Conservation (phyloP, 805 yeast species). For the Zygosaccharomyces siamensis region DNA sequence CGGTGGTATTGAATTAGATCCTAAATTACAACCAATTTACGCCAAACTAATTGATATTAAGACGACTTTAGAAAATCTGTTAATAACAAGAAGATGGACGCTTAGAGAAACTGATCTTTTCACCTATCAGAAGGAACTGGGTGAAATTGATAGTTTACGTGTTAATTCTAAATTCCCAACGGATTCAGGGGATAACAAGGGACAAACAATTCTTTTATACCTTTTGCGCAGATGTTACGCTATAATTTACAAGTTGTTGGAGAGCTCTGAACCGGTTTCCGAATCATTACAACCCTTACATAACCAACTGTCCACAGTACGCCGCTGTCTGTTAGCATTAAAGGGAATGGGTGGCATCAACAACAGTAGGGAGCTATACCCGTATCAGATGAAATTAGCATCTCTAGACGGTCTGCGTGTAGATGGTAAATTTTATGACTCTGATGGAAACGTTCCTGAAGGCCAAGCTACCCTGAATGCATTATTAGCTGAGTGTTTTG, state of each 20-base stretch:
- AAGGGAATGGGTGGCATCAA: slow-evolving; percentile 90
- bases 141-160: slow-evolving; percentile 68
- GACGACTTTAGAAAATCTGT: slow-evolving; percentile 69
- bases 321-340: slow-evolving; percentile 83
- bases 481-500: slow-evolving; percentile 88
- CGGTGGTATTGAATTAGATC: slow-evolving; percentile 40
- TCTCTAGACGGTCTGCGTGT: slow-evolving; percentile 78
- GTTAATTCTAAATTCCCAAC: slow-evolving; percentile 53
- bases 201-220: slow-evolving; percentile 63
- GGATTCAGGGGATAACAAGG: slow-evolving; percentile 39
- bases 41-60: slow-evolving; percentile 60
- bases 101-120: slow-evolving; percentile 92
- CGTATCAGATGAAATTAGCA: slow-evolving; percentile 91
- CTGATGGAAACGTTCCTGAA: slow-evolving; percentile 86
- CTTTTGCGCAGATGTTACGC: slow-evolving; percentile 88
- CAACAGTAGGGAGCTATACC: slow-evolving; percentile 84
- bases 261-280: slow-evolving; percentile 90
- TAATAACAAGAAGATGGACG: slow-evolving; percentile 96
- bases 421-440: slow-evolving; percentile 84
- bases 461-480: slow-evolving; percentile 97
- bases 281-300: slow-evolving; percentile 92
- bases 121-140: slow-evolving; percentile 69
- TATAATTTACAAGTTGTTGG: slow-evolving; percentile 79
- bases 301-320: slow-evolving; percentile 87
- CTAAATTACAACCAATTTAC: slow-evolving; percentile 55